Conservation (phyloP, 805 yeast genomes). For the Sugiyamaella boreocaroliniensis region DNA sequence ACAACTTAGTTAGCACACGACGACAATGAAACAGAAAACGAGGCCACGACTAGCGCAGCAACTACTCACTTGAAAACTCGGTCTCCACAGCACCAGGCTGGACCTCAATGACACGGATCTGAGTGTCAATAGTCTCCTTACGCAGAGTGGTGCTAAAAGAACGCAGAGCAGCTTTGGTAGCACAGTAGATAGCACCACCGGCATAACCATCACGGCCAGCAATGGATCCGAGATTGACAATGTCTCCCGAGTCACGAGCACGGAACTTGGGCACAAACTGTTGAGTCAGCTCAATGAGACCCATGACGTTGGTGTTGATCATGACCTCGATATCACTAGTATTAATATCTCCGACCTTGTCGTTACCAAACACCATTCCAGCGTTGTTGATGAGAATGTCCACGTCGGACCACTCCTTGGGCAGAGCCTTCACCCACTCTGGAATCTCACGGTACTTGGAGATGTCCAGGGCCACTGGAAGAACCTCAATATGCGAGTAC, state of each 20-base stretch:
- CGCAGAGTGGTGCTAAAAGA: constrained; percentile 55
- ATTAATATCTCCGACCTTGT: constrained; percentile 61
- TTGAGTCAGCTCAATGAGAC: constrained; percentile 78
- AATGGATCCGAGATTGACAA: constrained; percentile 60
- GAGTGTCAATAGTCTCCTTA: constrained; percentile 66
- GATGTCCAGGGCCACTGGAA: constrained; percentile 50
- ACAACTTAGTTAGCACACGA: constrained; percentile 29
- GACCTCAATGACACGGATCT: constrained; percentile 62
- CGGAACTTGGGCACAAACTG: constrained; percentile 66
- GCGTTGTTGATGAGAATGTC: constrained; percentile 64
- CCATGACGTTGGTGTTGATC: constrained; percentile 84
- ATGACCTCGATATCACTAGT: constrained; percentile 62
- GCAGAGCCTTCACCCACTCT: constrained; percentile 47
- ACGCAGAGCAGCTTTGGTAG: constrained; percentile 58
- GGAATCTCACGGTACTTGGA: constrained; percentile 45
- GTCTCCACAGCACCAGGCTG: constrained; percentile 80
- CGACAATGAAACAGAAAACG: neutral
- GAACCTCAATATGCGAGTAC: constrained; percentile 44
- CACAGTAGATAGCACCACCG: constrained; percentile 65
- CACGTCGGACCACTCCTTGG: constrained; percentile 47
- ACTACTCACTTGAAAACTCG: constrained; percentile 46
- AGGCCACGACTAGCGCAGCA: neutral
- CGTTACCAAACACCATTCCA: constrained; percentile 68
- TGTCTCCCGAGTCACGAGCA: constrained; percentile 54
- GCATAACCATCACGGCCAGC: constrained; percentile 69